Conservation (phyloP, 352 stramenopile species). For the Globisporangium rhizosaccharum region DNA sequence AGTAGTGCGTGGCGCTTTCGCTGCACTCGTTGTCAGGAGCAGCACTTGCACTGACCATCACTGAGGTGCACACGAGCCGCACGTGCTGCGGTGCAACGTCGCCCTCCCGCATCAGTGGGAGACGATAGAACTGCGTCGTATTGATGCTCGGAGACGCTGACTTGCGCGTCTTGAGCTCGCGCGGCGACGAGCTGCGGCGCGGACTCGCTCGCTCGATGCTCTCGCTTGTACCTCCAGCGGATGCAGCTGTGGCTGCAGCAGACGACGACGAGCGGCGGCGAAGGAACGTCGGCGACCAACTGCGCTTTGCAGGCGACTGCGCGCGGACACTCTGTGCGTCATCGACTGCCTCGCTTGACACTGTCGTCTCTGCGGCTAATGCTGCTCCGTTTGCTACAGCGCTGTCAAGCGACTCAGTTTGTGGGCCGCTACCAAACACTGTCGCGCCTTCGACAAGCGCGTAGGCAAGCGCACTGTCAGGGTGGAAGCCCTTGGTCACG, state of each 20-base stretch:
- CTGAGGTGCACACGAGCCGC: constrained; percentile 22
- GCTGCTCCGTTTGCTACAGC: constrained; percentile 5
- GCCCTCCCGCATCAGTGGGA: constrained; percentile 21
- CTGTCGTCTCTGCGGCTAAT: constrained; percentile 13
- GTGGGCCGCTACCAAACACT: constrained; percentile 29
- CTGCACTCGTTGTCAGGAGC: background rate
- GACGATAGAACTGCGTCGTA: constrained; percentile 3
- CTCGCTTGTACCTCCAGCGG: background rate
- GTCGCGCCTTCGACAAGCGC: constrained; percentile 36
- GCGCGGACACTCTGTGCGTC: constrained; percentile 5
- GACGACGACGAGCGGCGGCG: constrained; percentile 21
- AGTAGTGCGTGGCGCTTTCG: background rate
- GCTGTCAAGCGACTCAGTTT: too few species aligned
- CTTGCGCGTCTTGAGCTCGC: background rate
- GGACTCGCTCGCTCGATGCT: background rate
- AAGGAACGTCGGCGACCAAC: constrained; percentile 37
- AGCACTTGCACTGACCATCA: background rate
- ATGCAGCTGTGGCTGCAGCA: constrained; percentile 13
- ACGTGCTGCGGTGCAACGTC: constrained; percentile 24
- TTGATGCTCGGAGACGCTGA: background rate
- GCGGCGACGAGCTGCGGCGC: background rate
- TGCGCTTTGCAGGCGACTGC: constrained; percentile 20
- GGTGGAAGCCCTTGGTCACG: constrained; percentile 18
- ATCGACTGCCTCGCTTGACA: constrained; percentile 7
- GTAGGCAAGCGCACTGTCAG: constrained; percentile 33